Evolutionary conservation across 148 eudicot genomes (phyloP), one percentile per base, ranked within the genome.

Genomic region (Polygonum aviculare): DNA sequence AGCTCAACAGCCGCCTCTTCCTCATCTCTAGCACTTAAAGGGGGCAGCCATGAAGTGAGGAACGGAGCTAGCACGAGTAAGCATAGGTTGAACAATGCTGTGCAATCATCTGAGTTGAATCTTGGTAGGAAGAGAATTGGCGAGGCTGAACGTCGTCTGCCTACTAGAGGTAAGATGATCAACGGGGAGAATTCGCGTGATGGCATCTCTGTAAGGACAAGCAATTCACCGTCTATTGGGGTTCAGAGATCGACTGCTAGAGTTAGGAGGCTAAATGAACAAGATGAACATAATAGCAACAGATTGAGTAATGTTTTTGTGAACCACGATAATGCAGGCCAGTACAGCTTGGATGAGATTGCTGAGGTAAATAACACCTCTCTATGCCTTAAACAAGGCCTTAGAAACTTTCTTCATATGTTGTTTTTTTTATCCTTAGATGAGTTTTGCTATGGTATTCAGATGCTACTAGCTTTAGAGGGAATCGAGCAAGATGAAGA

Each of bases 21-120:
- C 47, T 44, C 47, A 1, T 44, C 47, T 44, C 47, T 44, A 59
- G 38, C 84, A 41, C 77, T 79, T 12, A 83, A 81, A 75, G 80
- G 75, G 49, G 59, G 77, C 60, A 76, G 54, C 72, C 78, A 48
- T 51, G 84, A 84, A 35, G 69, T 33, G 21, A 21, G 8, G 15
- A 65, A 65, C 31, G 71, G 71, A 26, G 71, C 39, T 65, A 65
- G 71, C 14, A 31, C 22, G 36, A 65, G 69, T 16, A 62, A 33
- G 69, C 2, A 65, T 31, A 65, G 36, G 15, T 65, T 65, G 4
- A 65, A 7, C 9, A 44, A 44, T 44, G 47, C 9, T 2, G 47
- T 44, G 47, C 47, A 36, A 65, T 76, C 76, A 69, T 88, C 45
- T 26, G 22, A 26, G 38, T 7, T 26, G 47, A 65, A 31, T 65